A percentile compares a stretch with the other conserved stretches of the same genome.
Conservation (phyloP, 345 rosid species). For the Stellera chamaejasme region DNA sequence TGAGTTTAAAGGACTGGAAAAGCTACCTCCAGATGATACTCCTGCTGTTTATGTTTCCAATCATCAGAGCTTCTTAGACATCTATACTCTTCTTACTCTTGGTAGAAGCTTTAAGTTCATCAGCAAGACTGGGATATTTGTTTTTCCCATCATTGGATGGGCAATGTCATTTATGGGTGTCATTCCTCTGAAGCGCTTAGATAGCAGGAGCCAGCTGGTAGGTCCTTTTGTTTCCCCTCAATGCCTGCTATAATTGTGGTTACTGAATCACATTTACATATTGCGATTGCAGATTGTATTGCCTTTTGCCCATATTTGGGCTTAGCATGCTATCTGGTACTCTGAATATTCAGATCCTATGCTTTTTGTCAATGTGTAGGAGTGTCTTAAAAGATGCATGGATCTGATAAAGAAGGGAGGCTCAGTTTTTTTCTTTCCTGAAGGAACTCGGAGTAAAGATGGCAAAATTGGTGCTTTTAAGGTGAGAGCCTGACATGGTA, state of each 20-base stretch:
- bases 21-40: constrained; percentile 63
- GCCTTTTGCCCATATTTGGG: background rate
- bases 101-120: constrained; percentile 85
- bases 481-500: constrained; percentile 34
- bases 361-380: constrained; percentile 30
- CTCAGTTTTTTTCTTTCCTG: constrained; percentile 84
- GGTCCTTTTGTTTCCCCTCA: constrained; percentile 4
- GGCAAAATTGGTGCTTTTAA: constrained; percentile 76
- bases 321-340: background rate
- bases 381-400: constrained; percentile 83
- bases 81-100: constrained; percentile 72
- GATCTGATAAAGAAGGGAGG: constrained; percentile 73
- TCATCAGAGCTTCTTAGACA: constrained; percentile 93
- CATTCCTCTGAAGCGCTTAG: constrained; percentile 88
- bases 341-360: constrained; percentile 13
- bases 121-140: constrained; percentile 78
- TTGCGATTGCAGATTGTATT: background rate
- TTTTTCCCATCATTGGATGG: constrained; percentile 82
- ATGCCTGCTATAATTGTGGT: background rate
- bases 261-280: background rate
- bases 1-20: constrained; percentile 65
- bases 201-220: constrained; percentile 89
- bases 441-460: constrained; percentile 90
- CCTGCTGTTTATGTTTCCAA: constrained; percentile 88
- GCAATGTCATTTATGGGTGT: constrained; percentile 85